Percentiles rank a stretch among this genome's conserved stretches.
Conservation (phyloP, 441 rosid species). For the Gossypium lobatum region DNA sequence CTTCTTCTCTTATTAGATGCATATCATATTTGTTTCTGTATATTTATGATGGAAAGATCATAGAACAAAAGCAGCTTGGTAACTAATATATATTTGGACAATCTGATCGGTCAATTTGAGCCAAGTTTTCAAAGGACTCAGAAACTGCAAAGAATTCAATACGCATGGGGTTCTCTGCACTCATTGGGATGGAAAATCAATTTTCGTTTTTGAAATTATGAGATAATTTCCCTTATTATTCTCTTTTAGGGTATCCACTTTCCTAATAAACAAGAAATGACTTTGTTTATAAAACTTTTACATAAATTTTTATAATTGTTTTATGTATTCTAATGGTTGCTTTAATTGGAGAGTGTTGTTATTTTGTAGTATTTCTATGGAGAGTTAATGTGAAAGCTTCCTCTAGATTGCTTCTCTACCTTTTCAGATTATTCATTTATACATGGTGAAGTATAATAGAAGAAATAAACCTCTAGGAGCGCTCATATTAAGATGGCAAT, state of each 20-base stretch:
- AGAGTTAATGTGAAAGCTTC: not conserved
- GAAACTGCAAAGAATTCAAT: not conserved
- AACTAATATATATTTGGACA: not conserved
- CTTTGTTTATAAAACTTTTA: not conserved
- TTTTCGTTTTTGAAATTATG: not conserved
- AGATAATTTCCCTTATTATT: not conserved
- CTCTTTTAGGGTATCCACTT: not conserved
- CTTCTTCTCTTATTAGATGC: not conserved
- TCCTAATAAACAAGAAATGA: not conserved
- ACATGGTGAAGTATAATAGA: not conserved
- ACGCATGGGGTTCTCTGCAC: not conserved
- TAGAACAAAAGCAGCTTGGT: not conserved
- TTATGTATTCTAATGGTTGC: not conserved
- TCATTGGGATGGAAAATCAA: not conserved
- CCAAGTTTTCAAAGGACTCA: not conserved
- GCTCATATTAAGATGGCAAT: not conserved
- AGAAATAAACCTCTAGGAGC: not conserved
- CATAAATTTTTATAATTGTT: not conserved
- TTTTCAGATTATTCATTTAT: not conserved
- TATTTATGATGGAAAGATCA: not conserved
- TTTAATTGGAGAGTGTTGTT: not conserved
- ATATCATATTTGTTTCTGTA: not conserved
- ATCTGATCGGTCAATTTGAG: not conserved
- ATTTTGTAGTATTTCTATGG: not conserved
- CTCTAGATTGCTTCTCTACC: not conserved